Evolutionary conservation across 177 flowering plant species (phyloP).

Genomic region (Vitis hybrid): DNA sequence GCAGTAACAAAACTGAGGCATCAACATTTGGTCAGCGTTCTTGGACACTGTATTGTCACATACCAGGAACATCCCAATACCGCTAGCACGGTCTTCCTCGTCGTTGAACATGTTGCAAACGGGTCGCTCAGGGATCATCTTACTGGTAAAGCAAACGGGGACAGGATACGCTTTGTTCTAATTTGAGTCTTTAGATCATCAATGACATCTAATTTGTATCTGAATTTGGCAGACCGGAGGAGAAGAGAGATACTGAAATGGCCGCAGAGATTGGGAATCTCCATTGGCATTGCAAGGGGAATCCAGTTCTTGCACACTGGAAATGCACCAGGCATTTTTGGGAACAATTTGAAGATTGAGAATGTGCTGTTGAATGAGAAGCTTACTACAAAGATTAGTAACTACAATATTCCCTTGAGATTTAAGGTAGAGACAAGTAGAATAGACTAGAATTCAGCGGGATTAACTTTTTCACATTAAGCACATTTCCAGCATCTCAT

Average conservation of each 20-base stretch:
- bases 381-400: slow-evolving; percentile 65
- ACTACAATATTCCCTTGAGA: slow-evolving; percentile 60
- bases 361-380: slow-evolving; percentile 67
- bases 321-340: slow-evolving; percentile 54
- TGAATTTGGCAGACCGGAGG: slow-evolving; percentile 49
- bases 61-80: slow-evolving; percentile 48
- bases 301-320: slow-evolving; percentile 79
- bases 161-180: too few species aligned
- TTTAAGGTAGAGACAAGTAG: slow-evolving; percentile 37
- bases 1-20: slow-evolving; percentile 67
- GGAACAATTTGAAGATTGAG: slow-evolving; percentile 62
- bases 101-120: slow-evolving; percentile 59
- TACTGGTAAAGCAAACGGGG: slow-evolving; percentile 41
- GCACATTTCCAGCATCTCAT: neutral
- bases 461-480: neutral
- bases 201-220: neutral
- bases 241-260: slow-evolving; percentile 67
- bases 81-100: slow-evolving; percentile 51
- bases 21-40: slow-evolving; percentile 72
- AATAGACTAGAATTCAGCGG: neutral
- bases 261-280: slow-evolving; percentile 77
- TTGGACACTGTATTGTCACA: slow-evolving; percentile 75
- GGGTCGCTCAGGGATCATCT: slow-evolving; percentile 65
- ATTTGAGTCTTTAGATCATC: neutral
- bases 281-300: slow-evolving; percentile 73